These are phyloP conservation scores for Sechiopsis laciniata DNA, from an alignment of 306 rosid species.

Conservation along the genomic window DNA sequence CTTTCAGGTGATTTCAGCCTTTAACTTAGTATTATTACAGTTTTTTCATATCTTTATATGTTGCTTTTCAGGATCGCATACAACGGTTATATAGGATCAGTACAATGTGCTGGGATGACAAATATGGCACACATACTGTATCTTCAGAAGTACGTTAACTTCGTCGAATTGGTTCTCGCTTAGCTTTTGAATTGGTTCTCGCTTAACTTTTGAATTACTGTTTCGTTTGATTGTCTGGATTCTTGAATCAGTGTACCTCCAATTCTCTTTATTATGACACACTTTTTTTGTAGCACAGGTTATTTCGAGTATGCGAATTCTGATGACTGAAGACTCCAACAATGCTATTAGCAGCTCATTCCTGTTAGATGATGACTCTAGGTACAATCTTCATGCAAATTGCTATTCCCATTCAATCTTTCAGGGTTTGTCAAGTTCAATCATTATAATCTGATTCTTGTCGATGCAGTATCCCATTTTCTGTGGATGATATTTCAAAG, in stretches of 20 bases:
- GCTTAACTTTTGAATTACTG: constrained; percentile 18
- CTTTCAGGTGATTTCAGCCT: neutral
- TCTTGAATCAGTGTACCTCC: too few relatives aligned
- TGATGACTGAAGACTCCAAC: constrained; percentile 93
- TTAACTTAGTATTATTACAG: neutral
- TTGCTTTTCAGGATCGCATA: constrained; percentile 71
- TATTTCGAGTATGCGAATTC: constrained; percentile 74
- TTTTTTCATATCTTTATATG: constrained; percentile 21
- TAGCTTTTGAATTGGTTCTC: too few relatives aligned
- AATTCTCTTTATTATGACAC: constrained; percentile 20
- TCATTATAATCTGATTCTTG: constrained; percentile 12
- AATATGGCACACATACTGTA: constrained; percentile 95
- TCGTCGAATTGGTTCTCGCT: neutral
- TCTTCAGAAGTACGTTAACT: constrained; percentile 72
- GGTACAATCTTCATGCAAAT: constrained; percentile 37
- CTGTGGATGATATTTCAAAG: constrained; percentile 96
- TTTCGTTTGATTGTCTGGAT: neutral
- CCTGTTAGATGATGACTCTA: constrained; percentile 93
- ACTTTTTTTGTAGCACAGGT: constrained; percentile 40
- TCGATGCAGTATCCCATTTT: constrained; percentile 83
- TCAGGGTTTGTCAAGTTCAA: neutral
- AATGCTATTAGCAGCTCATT: constrained; percentile 93
- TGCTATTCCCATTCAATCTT: neutral
- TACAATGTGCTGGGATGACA: constrained; percentile 99
- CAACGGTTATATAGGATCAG: constrained; percentile 96